Percentiles rank a stretch among this genome's conserved stretches.
Evolutionary conservation across 208 protist genomes (phyloP).

Genomic region (Leishmania gerbilli): DNA sequence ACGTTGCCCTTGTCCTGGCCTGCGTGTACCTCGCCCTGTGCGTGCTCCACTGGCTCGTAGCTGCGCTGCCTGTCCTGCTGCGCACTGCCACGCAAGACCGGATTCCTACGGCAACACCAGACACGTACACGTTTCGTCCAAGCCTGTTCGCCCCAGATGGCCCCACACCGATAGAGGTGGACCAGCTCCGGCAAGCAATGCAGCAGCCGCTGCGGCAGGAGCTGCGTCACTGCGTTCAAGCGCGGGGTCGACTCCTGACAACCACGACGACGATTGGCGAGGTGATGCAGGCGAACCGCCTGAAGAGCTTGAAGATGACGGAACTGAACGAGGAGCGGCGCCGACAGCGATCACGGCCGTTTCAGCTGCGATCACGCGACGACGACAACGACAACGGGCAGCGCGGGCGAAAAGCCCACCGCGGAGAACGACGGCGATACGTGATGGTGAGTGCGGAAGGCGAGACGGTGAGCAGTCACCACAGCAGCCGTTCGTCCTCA

Average conservation of each 20-base stretch:
- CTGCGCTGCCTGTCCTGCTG: conserved; percentile 49
- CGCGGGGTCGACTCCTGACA: conserved; percentile 49
- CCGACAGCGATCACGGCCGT: conserved; percentile 17
- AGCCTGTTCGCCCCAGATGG: conserved; percentile 79
- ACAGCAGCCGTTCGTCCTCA: conserved; percentile 4
- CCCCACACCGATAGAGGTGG: conserved; percentile 31
- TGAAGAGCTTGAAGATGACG: conserved; percentile 54
- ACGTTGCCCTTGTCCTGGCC: conserved; percentile 37
- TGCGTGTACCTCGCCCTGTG: conserved; percentile 45
- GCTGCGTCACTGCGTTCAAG: conserved; percentile 39
- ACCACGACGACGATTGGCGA: conserved; percentile 64
- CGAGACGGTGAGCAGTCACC: neutral
- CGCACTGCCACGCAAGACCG: conserved; percentile 3
- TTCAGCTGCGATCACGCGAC: neutral
- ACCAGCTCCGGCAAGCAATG: conserved; percentile 36
- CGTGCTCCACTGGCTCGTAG: conserved; percentile 36
- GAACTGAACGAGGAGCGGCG: conserved; percentile 39
- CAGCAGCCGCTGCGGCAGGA: conserved; percentile 38
- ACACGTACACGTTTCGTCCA: conserved; percentile 71
- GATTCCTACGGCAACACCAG: conserved; percentile 47
- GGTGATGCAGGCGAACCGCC: conserved; percentile 73
- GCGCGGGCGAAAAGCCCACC: neutral
- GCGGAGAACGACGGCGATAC: neutral
- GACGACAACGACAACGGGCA: neutral
- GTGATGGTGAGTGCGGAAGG: neutral